Evolutionary conservation across 345 rosid genomes (phyloP).

Genomic region (Camelina laxa): DNA sequence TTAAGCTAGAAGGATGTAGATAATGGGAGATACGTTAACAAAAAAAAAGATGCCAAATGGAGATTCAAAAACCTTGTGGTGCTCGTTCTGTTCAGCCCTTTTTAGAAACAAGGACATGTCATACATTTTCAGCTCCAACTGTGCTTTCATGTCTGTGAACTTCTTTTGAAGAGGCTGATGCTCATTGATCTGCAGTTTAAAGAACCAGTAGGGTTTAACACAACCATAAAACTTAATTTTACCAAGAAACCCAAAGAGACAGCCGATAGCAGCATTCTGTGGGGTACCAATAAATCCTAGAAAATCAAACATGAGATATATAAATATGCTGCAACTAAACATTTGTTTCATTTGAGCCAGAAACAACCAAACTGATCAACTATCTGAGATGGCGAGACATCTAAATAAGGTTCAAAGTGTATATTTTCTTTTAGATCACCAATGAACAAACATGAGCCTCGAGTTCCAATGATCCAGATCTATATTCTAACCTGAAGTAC

Average conservation of each 20-base stretch:
- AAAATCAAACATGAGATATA: conserved; percentile 1
- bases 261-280: conserved; percentile 9
- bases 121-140: conserved; percentile 81
- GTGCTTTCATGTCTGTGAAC: conserved; percentile 68
- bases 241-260: conserved; percentile 6
- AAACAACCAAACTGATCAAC: conserved; percentile 22
- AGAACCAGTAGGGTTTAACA: conserved; percentile 8
- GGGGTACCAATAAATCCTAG: conserved; percentile 1
- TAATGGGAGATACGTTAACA: neutral
- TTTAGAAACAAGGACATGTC: conserved; percentile 83
- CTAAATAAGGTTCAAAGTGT: conserved; percentile 10
- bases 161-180: conserved; percentile 73
- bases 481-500: neutral
- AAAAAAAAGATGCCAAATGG: neutral
- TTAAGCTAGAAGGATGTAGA: conserved; percentile 25
- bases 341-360: conserved; percentile 20
- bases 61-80: conserved; percentile 71
- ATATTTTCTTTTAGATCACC: conserved; percentile 3
- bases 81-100: conserved; percentile 93
- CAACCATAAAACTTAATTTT: neutral
- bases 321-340: neutral
- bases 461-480: neutral
- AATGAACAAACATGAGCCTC: neutral
- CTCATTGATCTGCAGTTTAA: conserved; percentile 69
- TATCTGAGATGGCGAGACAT: conserved; percentile 11